Percentiles rank a stretch among this genome's conserved stretches.
Conservation (phyloP, 2,329 filamentous ascomycete genomes). For the Penicillium sp. region DNA sequence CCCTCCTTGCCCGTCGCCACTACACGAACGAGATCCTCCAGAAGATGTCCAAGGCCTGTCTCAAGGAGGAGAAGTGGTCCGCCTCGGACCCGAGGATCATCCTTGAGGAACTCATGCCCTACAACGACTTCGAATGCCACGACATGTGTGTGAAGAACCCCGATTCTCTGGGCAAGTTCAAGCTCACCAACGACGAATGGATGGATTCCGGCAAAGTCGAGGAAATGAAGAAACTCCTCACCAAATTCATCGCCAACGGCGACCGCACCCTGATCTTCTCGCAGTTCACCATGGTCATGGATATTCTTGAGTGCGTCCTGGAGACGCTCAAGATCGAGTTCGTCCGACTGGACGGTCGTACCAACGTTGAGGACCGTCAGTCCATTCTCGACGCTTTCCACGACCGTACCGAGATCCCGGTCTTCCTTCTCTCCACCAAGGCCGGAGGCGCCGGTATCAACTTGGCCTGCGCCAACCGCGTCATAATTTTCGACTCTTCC, state of each 20-base stretch:
- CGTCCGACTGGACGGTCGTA: conserved; percentile 83
- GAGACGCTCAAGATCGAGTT: conserved; percentile 72
- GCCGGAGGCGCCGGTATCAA: conserved; percentile 98
- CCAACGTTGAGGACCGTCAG: conserved; percentile 80
- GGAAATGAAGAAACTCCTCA: conserved; percentile 74
- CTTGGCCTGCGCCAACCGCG: conserved; percentile 91
- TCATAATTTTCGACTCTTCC: conserved; percentile 94
- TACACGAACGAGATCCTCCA: conserved; percentile 75
- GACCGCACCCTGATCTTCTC: conserved; percentile 90
- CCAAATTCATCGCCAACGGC: conserved; percentile 72
- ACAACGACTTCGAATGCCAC: conserved; percentile 65
- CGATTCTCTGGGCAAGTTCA: conserved; percentile 55
- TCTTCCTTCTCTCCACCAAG: conserved; percentile 90
- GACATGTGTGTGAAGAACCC: conserved; percentile 58
- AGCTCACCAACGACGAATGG: conserved; percentile 64
- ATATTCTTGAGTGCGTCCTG: conserved; percentile 83
- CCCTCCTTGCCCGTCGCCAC: conserved; percentile 78
- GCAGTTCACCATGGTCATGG: conserved; percentile 88
- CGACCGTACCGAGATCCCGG: conserved; percentile 72
- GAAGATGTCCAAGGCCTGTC: conserved; percentile 75
- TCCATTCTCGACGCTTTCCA: conserved; percentile 87
- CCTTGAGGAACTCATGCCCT: conserved; percentile 55
- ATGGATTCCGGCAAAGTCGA: conserved; percentile 83
- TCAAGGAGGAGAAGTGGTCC: conserved; percentile 65
- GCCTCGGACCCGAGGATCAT: conserved; percentile 55